Evolutionary conservation across 495 filamentous ascomycete species (phyloP), one percentile per base, ranked within the genome.

Genomic region (Wilcoxina mikolae): DNA sequence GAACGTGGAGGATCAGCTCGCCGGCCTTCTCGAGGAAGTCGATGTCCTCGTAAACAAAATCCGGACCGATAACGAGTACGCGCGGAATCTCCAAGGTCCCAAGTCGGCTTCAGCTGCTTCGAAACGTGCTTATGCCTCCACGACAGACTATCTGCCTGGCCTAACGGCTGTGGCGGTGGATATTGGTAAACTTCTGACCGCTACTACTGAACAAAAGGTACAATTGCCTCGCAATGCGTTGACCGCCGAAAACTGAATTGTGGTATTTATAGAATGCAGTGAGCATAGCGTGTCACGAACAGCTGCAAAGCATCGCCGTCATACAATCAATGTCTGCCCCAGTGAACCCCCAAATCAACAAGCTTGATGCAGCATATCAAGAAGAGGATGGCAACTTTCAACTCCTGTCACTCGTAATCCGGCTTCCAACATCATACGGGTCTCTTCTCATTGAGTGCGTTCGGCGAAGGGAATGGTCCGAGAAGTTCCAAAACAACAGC

Each of bases 371-470:
- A 10, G 72, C 87, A 15, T 76, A 78, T 23, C 76, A 78, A 28
- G 80, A 84, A 29, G 80, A 77, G 22, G 68, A 78, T 39, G 75
- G 84, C 20, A 78, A 80, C 0, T 90, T 95, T 66, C 80, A 93
- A 41, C 72, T 84, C 25, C 71, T 96, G 7, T 76, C 78, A 26
- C 69, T 82, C 22, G 79, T 94, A 10, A 81, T 84, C 27, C 78
- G 85, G 47, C 75, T 96, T 53, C 93, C 91, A 7, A 78, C 82
- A 53, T 75, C 87, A 24, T 99, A 99, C 66, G 90, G 91, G 1
- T 86, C 85, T 0, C 81, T 94, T 24, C 70, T 94, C 12, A 75
- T 88, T 15, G 91, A 99, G 65, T 81, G 87, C 23, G 76, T 94
- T 43, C 78, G 83, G 52, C 81, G 91, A 10, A 82, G 78, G 33